These are phyloP conservation scores for Irpex sp. DNA, from an alignment of 1,284 basidiomycete genomes.

Conservation along the genomic window DNA sequence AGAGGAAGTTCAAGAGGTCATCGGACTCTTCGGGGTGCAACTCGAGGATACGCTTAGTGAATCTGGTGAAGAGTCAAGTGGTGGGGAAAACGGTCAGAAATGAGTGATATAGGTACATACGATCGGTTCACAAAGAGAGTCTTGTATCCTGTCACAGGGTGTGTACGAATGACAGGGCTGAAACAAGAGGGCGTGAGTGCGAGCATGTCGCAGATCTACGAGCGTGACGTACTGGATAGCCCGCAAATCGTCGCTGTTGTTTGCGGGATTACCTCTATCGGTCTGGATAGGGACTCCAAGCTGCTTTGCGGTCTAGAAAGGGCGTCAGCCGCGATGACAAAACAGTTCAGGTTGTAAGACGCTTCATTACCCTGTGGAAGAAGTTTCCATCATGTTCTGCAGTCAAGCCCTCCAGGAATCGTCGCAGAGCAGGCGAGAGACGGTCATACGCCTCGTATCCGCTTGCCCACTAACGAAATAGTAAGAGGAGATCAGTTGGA, in stretches of 20 bases:
- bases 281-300: slow-evolving; percentile 17
- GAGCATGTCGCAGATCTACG: background rate
- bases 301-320: slow-evolving; percentile 16
- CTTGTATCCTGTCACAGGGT: slow-evolving; percentile 77
- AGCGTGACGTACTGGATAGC: slow-evolving; percentile 59
- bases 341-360: background rate
- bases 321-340: background rate
- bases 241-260: slow-evolving; percentile 57
- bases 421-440: slow-evolving; percentile 63
- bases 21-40: slow-evolving; percentile 68
- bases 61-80: slow-evolving; percentile 37
- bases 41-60: slow-evolving; percentile 73
- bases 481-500: background rate
- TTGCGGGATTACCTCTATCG: slow-evolving; percentile 27
- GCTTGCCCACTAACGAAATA: slow-evolving; percentile 37
- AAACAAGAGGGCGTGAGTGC: too few relatives aligned
- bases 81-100: background rate
- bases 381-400: slow-evolving; percentile 64
- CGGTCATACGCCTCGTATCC: slow-evolving; percentile 74
- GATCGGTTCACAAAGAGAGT: slow-evolving; percentile 70
- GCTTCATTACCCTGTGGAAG: slow-evolving; percentile 42
- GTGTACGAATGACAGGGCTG: slow-evolving; percentile 58
- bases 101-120: slow-evolving; percentile 24
- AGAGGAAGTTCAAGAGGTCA: slow-evolving; percentile 55
- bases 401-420: slow-evolving; percentile 67